phyloP scores from a whole-genome alignment of 2,329 filamentous ascomycete genomes.

The Fusarium pseudonygamai region DNA sequence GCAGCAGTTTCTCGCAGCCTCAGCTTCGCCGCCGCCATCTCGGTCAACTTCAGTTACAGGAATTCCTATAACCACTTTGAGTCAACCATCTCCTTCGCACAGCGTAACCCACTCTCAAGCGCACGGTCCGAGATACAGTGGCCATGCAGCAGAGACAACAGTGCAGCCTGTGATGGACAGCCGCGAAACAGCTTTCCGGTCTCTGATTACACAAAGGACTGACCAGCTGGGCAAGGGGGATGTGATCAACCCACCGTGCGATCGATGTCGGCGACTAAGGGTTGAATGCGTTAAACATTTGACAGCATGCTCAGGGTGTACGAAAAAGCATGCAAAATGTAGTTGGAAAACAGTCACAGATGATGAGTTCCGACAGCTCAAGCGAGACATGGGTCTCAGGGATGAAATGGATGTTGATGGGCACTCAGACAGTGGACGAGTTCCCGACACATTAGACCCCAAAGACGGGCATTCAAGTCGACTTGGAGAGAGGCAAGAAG shows the following conservation, averaged over 20 bases:
- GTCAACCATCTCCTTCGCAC: conserved; percentile 42
- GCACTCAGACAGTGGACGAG: conserved; percentile 24
- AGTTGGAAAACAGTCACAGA: conserved; percentile 84
- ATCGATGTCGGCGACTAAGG: conserved; percentile 80
- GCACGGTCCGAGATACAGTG: conserved; percentile 21
- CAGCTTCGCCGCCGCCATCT: conserved; percentile 38
- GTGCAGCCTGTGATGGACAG: conserved; percentile 35
- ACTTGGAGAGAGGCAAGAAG: conserved; percentile 27
- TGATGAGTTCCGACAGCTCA: conserved; percentile 64
- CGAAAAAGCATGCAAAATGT: conserved; percentile 90
- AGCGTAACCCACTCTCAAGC: conserved; percentile 34
- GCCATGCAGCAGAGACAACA: conserved; percentile 42
- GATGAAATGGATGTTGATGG: conserved; percentile 27
- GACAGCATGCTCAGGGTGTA: conserved; percentile 87
- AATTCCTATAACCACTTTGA: conserved; percentile 34
- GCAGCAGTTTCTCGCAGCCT: conserved; percentile 57
- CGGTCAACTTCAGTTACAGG: conserved; percentile 44
- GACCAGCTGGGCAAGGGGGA: conserved; percentile 80
- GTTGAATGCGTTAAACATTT: conserved; percentile 87
- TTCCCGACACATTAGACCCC: conserved; percentile 20
- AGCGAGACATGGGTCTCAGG: conserved; percentile 42
- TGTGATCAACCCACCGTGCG: conserved; percentile 81
- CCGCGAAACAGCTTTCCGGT: conserved; percentile 48
- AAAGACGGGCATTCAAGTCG: conserved; percentile 18
- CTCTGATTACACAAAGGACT: conserved; percentile 77